phyloP scores from a whole-genome alignment of 192 early-diverging fungal species.

The Tieghemiomyces parasiticus region DNA sequence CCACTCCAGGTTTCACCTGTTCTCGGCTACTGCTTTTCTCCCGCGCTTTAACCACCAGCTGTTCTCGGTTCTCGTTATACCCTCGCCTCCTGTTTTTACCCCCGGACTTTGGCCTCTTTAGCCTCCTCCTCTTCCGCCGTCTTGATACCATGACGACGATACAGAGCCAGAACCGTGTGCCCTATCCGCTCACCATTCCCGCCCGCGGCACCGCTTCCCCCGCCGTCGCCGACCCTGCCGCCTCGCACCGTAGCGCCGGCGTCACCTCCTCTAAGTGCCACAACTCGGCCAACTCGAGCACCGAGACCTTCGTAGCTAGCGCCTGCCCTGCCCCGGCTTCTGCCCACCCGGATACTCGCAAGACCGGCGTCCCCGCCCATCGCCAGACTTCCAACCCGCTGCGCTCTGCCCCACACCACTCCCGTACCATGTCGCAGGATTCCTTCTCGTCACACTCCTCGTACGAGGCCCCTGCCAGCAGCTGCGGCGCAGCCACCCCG shows the following conservation, averaged over 20 bases:
- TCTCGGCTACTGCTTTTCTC: constrained; percentile 13
- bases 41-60: neutral
- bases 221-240: too few species aligned
- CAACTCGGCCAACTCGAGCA: neutral
- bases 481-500: neutral
- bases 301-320: neutral
- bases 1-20: too few species aligned
- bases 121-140: neutral
- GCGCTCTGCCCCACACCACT: neutral
- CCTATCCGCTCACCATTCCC: constrained; percentile 6
- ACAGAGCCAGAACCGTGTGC: constrained; percentile 1
- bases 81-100: neutral
- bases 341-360: neutral
- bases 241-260: neutral
- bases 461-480: neutral
- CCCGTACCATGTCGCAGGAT: constrained; percentile 4
- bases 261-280: neutral
- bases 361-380: neutral
- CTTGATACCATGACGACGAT: constrained; percentile 8
- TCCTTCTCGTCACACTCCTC: neutral
- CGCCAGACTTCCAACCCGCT: neutral
- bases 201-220: neutral
- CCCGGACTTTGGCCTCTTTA: neutral
- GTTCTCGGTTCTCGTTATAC: neutral
- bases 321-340: neutral